These are phyloP conservation scores for Entomophthora muscae DNA, from an alignment of 371 early-diverging fungal species.

Conservation along the genomic window DNA sequence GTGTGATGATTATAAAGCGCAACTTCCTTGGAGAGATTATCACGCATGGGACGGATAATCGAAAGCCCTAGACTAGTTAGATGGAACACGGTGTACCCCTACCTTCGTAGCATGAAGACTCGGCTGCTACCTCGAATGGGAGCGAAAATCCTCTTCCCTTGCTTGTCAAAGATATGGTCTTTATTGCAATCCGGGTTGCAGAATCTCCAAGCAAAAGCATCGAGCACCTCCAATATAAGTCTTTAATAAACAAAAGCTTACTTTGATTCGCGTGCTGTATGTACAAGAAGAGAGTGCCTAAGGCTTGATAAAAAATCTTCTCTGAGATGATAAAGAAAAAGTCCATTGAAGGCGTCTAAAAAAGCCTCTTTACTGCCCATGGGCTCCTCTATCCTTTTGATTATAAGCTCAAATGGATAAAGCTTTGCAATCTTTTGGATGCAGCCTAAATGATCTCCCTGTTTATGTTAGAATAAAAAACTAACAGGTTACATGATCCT, in stretches of 20 bases:
- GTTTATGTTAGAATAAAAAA: not conserved
- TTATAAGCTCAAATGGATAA: not conserved
- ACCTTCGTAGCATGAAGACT: conserved; percentile 24
- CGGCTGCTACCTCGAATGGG: conserved; percentile 52
- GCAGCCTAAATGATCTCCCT: not conserved
- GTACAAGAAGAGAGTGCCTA: not conserved
- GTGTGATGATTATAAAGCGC: conserved; percentile 43
- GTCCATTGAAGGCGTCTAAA: not conserved
- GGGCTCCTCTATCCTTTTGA: not conserved
- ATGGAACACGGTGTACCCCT: conserved; percentile 2
- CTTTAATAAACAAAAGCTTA: not conserved
- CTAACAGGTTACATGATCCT: not conserved
- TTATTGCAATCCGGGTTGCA: conserved; percentile 60
- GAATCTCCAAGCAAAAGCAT: conserved; percentile 60
- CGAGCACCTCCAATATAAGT: conserved; percentile 25
- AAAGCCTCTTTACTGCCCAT: not conserved
- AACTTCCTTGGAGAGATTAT: conserved; percentile 60
- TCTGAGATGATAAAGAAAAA: not conserved
- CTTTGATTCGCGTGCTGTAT: not conserved
- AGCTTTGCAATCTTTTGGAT: not conserved
- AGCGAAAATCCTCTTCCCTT: conserved; percentile 74
- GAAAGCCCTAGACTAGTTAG: conserved; percentile 21
- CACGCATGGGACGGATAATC: conserved; percentile 64
- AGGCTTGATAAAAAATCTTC: not conserved
- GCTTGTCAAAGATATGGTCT: conserved; percentile 53